These are phyloP conservation scores for Brassica hybrid DNA, from an alignment of 441 rosid species.

Conservation along the genomic window DNA sequence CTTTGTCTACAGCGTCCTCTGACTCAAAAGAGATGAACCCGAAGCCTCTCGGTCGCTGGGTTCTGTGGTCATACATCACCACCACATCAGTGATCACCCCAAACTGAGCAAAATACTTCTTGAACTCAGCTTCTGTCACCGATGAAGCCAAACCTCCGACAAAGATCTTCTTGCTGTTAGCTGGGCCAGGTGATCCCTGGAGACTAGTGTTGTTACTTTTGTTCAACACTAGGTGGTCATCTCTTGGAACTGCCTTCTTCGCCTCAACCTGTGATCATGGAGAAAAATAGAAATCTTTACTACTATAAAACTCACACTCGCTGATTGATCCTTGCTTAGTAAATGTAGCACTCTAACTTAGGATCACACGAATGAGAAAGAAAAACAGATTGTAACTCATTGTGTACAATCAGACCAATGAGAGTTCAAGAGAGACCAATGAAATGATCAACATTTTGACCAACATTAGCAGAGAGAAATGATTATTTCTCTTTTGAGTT, in stretches of 20 bases:
- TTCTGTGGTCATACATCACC: constrained; percentile 80
- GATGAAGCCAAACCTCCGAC: constrained; percentile 79
- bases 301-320: background rate
- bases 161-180: constrained; percentile 63
- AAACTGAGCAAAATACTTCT: constrained; percentile 67
- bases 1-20: constrained; percentile 73
- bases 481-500: background rate
- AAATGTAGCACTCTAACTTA: background rate
- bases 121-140: constrained; percentile 65
- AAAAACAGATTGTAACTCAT: background rate
- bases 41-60: constrained; percentile 79
- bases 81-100: constrained; percentile 74
- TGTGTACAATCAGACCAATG: constrained; percentile 1
- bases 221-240: constrained; percentile 59
- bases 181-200: constrained; percentile 62
- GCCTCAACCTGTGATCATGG: constrained; percentile 69
- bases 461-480: constrained; percentile 1
- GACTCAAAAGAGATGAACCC: constrained; percentile 78
- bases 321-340: background rate
- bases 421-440: background rate
- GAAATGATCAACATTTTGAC: constrained; percentile 11
- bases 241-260: constrained; percentile 82
- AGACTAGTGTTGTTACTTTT: constrained; percentile 51
- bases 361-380: constrained; percentile 7
- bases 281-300: constrained; percentile 15